Percentiles rank a stretch among this genome's conserved stretches.
phyloP scores from a whole-genome alignment of 352 stramenopile genomes.

The Phytophthora tubulina region DNA sequence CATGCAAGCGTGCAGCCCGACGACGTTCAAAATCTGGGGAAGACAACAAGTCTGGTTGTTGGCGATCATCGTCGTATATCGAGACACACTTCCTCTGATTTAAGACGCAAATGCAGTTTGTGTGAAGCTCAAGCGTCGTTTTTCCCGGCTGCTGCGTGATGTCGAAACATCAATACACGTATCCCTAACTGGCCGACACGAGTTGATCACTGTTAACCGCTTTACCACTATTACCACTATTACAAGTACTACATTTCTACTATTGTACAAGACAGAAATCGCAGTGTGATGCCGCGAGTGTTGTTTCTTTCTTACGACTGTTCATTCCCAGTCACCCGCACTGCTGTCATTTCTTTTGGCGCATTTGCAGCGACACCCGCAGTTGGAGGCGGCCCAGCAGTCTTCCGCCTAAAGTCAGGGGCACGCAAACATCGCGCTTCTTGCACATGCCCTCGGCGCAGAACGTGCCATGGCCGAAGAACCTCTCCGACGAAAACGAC shows the following conservation, averaged over 20 bases:
- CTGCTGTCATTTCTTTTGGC: conserved; percentile 35
- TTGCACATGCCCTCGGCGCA: conserved; percentile 61
- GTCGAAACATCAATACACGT: too few relatives aligned
- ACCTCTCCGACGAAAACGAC: conserved; percentile 49
- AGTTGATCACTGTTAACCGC: too few relatives aligned
- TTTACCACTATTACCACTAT: too few relatives aligned
- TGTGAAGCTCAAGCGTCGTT: too few relatives aligned
- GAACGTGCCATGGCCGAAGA: conserved; percentile 75
- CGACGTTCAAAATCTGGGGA: too few relatives aligned
- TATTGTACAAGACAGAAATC: conserved; percentile 6
- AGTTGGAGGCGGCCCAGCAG: conserved; percentile 69
- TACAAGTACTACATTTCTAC: not conserved
- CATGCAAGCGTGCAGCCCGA: too few relatives aligned
- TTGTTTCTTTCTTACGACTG: not conserved
- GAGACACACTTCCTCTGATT: too few relatives aligned
- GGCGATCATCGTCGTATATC: too few relatives aligned
- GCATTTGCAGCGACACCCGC: conserved; percentile 64
- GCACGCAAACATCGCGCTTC: conserved; percentile 64
- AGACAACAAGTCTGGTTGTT: too few relatives aligned
- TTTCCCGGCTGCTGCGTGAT: too few relatives aligned
- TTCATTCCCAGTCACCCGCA: conserved; percentile 15
- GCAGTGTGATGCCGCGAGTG: not conserved
- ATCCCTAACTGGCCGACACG: too few relatives aligned
- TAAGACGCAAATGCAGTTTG: too few relatives aligned
- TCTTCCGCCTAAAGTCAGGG: conserved; percentile 71